Conservation (phyloP, 1,139 yeast genomes). For the Yamadazyma epiphylla region DNA sequence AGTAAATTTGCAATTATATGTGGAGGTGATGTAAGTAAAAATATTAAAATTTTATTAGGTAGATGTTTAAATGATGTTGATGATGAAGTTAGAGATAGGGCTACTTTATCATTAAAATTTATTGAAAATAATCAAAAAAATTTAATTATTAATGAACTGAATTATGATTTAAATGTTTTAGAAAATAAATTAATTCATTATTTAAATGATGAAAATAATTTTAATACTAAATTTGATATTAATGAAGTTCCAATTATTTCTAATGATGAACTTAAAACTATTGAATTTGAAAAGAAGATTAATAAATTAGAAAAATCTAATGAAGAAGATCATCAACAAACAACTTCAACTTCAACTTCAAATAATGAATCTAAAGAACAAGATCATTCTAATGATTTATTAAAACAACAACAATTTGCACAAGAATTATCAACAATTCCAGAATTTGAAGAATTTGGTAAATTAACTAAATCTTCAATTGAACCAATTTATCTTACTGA, state of each 20-base stretch:
- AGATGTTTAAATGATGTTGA: slow-evolving; percentile 88
- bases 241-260: slow-evolving; percentile 58
- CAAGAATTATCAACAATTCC: slow-evolving; percentile 64
- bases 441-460: slow-evolving; percentile 70
- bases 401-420: slow-evolving; percentile 59
- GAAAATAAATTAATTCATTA: slow-evolving; percentile 76
- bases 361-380: slow-evolving; percentile 9
- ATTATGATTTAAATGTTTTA: slow-evolving; percentile 70
- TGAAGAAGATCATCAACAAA: slow-evolving; percentile 8
- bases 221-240: slow-evolving; percentile 67
- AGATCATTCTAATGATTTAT: slow-evolving; percentile 35
- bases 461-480: slow-evolving; percentile 65
- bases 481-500: slow-evolving; percentile 74
- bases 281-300: slow-evolving; percentile 55
- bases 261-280: slow-evolving; percentile 61
- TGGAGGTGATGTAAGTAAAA: slow-evolving; percentile 61
- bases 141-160: slow-evolving; percentile 64
- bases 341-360: slow-evolving; percentile 12
- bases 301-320: slow-evolving; percentile 39
- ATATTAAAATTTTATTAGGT: slow-evolving; percentile 69
- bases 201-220: slow-evolving; percentile 57
- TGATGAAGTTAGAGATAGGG: slow-evolving; percentile 98
- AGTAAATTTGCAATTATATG: slow-evolving; percentile 86
- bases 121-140: slow-evolving; percentile 49
- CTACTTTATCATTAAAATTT: slow-evolving; percentile 77